A percentile compares a stretch with the other conserved stretches of the same genome.
Evolutionary conservation across 306 rosid species (phyloP).

Genomic region (Quercus bicolor): DNA sequence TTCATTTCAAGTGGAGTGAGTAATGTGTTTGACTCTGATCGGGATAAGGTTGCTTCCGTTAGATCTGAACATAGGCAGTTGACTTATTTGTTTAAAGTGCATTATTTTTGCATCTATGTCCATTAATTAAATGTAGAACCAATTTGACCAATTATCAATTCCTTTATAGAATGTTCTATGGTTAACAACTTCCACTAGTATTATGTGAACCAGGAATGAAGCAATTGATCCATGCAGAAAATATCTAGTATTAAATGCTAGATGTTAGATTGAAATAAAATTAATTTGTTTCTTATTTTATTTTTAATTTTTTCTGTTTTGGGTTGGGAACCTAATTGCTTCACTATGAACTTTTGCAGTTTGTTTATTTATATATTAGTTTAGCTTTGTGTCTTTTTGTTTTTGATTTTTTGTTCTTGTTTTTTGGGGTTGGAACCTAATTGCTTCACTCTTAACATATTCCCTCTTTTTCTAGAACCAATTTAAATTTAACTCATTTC

Average conservation of each 20-base stretch:
- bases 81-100: background rate
- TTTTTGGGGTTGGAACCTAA: background rate
- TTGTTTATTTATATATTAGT: background rate
- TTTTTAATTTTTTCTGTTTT: background rate
- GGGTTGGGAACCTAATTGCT: background rate
- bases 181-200: background rate
- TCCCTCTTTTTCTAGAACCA: background rate
- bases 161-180: background rate
- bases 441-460: background rate
- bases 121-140: background rate
- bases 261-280: background rate
- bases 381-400: background rate
- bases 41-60: background rate
- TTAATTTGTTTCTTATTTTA: background rate
- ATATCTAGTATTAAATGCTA: background rate
- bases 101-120: background rate
- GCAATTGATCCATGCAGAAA: background rate
- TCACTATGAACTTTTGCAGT: background rate
- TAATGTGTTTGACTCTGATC: background rate
- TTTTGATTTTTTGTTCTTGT: background rate
- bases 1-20: background rate
- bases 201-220: background rate
- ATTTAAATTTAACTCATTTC: slow-evolving; percentile 1
- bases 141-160: background rate
- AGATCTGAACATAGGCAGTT: background rate